phyloP scores from a whole-genome alignment of 768 basidiomycete species.

The Mycena crocata region DNA sequence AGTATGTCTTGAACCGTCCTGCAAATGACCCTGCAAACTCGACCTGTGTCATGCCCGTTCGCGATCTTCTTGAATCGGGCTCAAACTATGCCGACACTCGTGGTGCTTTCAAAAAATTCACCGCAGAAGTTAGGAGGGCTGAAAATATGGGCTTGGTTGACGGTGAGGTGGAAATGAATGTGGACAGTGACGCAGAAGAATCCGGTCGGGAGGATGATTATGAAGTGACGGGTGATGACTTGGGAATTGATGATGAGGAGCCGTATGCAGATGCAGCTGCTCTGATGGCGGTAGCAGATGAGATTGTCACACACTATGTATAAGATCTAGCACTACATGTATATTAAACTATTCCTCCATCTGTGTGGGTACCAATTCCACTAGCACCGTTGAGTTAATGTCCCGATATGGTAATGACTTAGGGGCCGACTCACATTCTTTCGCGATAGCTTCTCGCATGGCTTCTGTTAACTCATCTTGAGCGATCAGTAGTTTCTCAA shows the following conservation, averaged over 20 bases:
- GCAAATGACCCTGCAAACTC: background rate
- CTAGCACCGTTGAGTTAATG: no score
- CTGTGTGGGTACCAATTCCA: no score
- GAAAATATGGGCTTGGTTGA: background rate
- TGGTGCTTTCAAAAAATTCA: slow-evolving; percentile 26
- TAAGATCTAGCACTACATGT: background rate
- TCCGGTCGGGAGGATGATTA: slow-evolving; percentile 2
- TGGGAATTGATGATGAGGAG: slow-evolving; percentile 10
- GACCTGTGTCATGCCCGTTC: background rate
- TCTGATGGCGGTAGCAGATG: background rate
- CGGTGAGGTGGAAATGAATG: background rate
- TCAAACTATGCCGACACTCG: slow-evolving; percentile 26
- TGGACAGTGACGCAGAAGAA: background rate
- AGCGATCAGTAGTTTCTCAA: no score
- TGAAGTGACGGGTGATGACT: background rate
- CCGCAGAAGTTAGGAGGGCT: slow-evolving; percentile 7
- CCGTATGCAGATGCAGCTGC: slow-evolving; percentile 2
- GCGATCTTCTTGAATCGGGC: slow-evolving; percentile 30
- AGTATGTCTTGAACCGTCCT: slow-evolving; percentile 16
- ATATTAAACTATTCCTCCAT: no score
- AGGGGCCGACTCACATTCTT: no score
- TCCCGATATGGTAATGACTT: no score
- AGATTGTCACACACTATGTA: background rate
- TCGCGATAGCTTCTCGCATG: no score
- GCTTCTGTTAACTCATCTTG: no score